A percentile compares a stretch with the other conserved stretches of the same genome.
phyloP scores from a whole-genome alignment of 2,329 filamentous ascomycete species.

The Cryoendolithus antarcticus region DNA sequence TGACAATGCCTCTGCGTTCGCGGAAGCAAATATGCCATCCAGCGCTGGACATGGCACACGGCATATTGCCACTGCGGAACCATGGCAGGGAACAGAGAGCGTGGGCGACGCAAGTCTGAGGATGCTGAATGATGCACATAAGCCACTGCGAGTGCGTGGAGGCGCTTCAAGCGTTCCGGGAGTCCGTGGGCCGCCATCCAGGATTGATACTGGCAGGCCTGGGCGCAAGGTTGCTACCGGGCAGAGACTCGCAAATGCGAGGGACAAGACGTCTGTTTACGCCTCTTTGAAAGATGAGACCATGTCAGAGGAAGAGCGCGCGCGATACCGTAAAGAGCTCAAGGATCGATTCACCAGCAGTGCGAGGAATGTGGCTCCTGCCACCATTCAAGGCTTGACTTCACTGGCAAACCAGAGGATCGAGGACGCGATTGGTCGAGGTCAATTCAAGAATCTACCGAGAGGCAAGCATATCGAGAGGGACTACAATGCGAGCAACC shows the following conservation, averaged over 20 bases:
- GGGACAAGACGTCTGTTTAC: conserved; percentile 47
- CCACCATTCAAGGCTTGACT: conserved; percentile 63
- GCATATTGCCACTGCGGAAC: conserved; percentile 51
- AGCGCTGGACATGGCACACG: conserved; percentile 57
- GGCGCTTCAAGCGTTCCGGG: conserved; percentile 25
- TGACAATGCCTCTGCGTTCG: conserved; percentile 41
- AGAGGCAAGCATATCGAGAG: conserved; percentile 67
- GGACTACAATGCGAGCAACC: conserved; percentile 72
- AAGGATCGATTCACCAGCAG: conserved; percentile 68
- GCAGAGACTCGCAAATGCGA: conserved; percentile 43
- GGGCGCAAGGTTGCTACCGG: conserved; percentile 30
- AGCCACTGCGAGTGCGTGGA: conserved; percentile 34
- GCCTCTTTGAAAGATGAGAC: conserved; percentile 39
- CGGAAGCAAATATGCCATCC: conserved; percentile 41
- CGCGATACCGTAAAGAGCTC: conserved; percentile 59
- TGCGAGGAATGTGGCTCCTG: conserved; percentile 56
- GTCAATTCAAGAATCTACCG: conserved; percentile 76
- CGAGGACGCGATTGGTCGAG: conserved; percentile 82
- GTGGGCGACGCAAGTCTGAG: conserved; percentile 65
- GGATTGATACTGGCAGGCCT: conserved; percentile 33
- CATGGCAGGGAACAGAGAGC: conserved; percentile 70
- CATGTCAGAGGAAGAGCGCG: conserved; percentile 59
- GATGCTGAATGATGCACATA: conserved; percentile 57
- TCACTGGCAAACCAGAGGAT: conserved; percentile 84
- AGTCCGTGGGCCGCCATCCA: conserved; percentile 27